A percentile compares a stretch with the other conserved stretches of the same genome.
phyloP scores from a whole-genome alignment of 2,329 filamentous ascomycete genomes.

The Ceratocystis variospora region DNA sequence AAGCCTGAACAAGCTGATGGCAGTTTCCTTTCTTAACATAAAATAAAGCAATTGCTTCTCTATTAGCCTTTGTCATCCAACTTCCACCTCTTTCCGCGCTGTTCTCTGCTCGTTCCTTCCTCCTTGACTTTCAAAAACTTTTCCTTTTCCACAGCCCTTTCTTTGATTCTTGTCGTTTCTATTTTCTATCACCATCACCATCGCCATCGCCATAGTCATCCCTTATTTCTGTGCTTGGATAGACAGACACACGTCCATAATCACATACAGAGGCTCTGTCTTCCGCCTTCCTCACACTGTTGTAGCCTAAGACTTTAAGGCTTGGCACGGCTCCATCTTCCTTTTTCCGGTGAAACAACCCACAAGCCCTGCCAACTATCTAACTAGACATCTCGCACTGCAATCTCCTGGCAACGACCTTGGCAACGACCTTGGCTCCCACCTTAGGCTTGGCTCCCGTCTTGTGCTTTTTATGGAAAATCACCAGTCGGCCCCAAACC shows the following conservation, averaged over 20 bases:
- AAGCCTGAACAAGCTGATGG: not conserved
- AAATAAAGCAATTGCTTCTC: not conserved
- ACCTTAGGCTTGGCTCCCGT: not conserved
- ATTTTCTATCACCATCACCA: not conserved
- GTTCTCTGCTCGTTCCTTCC: not conserved
- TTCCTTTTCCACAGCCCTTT: not conserved
- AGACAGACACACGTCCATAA: not conserved
- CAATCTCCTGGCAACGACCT: not conserved
- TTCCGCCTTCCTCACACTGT: not conserved
- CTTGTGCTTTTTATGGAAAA: constrained; percentile 12
- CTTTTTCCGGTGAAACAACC: not conserved
- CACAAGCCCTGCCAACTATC: not conserved
- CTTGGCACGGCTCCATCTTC: not conserved
- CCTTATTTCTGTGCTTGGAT: too few species aligned
- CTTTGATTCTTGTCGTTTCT: not conserved
- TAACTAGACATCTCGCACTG: not conserved
- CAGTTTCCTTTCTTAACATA: constrained; percentile 7
- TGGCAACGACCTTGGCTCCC: not conserved
- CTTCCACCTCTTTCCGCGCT: not conserved
- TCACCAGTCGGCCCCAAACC: constrained; percentile 3
- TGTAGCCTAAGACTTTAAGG: not conserved
- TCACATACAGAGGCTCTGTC: not conserved
- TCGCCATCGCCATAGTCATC: not conserved
- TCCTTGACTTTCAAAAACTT: not conserved
- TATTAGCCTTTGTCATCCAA: not conserved